These are phyloP conservation scores for Buxus sempervirens DNA, from an alignment of 164 flowering plant genomes.

Conservation along the genomic window DNA sequence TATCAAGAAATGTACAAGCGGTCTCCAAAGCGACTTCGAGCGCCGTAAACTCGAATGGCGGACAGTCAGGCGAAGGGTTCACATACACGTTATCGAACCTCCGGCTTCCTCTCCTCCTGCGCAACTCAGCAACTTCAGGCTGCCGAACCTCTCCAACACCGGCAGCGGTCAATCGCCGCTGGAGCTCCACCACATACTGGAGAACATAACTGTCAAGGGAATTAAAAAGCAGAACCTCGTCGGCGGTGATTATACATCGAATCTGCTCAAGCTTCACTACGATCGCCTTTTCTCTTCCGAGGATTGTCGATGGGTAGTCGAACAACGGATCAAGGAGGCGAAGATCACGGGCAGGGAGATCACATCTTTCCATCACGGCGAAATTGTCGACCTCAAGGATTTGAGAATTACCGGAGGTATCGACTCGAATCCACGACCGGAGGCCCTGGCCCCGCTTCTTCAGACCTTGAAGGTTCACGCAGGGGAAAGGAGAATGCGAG, in stretches of 20 bases:
- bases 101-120: slow-evolving; percentile 43
- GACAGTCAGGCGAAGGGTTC: slow-evolving; percentile 58
- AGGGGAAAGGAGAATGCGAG: slow-evolving; percentile 46
- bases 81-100: slow-evolving; percentile 43
- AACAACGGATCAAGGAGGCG: slow-evolving; percentile 91
- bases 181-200: slow-evolving; percentile 82
- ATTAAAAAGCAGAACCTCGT: slow-evolving; percentile 77
- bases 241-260: slow-evolving; percentile 86
- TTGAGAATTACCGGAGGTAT: slow-evolving; percentile 63
- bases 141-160: slow-evolving; percentile 50
- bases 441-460: slow-evolving; percentile 69
- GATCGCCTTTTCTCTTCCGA: slow-evolving; percentile 91
- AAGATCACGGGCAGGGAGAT: slow-evolving; percentile 88
- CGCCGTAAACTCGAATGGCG: slow-evolving; percentile 78
- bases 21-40: slow-evolving; percentile 74
- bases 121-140: slow-evolving; percentile 30
- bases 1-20: slow-evolving; percentile 69
- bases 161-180: slow-evolving; percentile 54
- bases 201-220: slow-evolving; percentile 78
- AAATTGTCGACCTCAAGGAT: slow-evolving; percentile 81
- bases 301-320: slow-evolving; percentile 85
- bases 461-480: slow-evolving; percentile 52
- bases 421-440: slow-evolving; percentile 85
- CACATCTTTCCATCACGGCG: slow-evolving; percentile 86
- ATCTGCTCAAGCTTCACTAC: slow-evolving; percentile 97